phyloP scores from a whole-genome alignment of 805 yeast species.

The Spencermartinsiella europaea region DNA sequence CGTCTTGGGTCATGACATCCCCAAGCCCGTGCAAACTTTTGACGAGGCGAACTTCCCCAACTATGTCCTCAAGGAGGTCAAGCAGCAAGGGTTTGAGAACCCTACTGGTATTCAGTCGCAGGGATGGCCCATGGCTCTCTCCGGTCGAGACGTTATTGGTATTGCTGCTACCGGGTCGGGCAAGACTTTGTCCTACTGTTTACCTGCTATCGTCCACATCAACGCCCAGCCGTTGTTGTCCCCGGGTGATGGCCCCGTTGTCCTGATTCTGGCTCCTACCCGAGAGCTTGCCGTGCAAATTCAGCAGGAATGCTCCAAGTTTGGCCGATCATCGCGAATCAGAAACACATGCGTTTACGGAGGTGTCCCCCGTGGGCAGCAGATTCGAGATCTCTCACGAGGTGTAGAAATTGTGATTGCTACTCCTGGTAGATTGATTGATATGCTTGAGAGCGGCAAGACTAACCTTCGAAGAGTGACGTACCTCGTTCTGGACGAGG shows the following conservation, averaged over 20 bases:
- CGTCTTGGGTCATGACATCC: conserved; percentile 75
- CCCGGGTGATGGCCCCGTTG: conserved; percentile 97
- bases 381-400: conserved; percentile 89
- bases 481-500: conserved; percentile 95
- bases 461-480: conserved; percentile 96
- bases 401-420: conserved; percentile 97
- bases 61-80: conserved; percentile 83
- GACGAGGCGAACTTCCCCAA: conserved; percentile 98
- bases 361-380: conserved; percentile 98
- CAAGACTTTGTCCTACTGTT: conserved; percentile 93
- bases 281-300: conserved; percentile 98
- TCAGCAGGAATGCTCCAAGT: conserved; percentile 92
- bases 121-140: conserved; percentile 99
- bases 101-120: conserved; percentile 98
- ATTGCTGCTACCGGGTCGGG: conserved; percentile 99
- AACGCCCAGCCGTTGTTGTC: conserved; percentile 93
- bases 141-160: conserved; percentile 99
- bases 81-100: conserved; percentile 83
- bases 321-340: conserved; percentile 86
- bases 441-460: conserved; percentile 92
- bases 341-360: conserved; percentile 95
- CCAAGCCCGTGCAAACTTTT: conserved; percentile 86
- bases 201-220: conserved; percentile 95
- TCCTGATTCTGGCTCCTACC: conserved; percentile 92
- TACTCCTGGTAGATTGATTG: conserved; percentile 98